Base-by-base conservation (phyloP, 2,329 filamentous ascomycete genomes). In the Neofusicoccum sp. region DNA sequence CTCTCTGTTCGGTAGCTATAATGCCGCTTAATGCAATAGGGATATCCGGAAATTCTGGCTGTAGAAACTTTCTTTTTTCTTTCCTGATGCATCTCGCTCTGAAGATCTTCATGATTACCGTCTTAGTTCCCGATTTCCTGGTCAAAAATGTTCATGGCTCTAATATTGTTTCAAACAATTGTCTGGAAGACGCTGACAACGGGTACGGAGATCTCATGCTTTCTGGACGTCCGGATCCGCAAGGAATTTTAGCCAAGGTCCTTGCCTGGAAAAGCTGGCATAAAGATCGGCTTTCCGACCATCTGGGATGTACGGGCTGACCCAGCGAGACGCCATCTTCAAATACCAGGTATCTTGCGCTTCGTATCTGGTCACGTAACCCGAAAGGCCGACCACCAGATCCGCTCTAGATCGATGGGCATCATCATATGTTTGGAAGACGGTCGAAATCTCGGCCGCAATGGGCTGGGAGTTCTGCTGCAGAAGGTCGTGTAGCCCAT, bases 331-430 rank as follows among this genome's bases (percentile, higher is more conserved):
- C 3, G 41, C 41, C 54, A 58, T 45, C 54, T 58, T 58, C 31
- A 58, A 12, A 31, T 45, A 45, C 54, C 54, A 58, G 3, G 39
- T 45, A 31, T 58, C 54, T 31, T 58, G 54, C 9, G 54, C 54
- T 41, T 58, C 54, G 54, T 45, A 58, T 39, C 54, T 39, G 5
- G 54, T 58, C 29, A 58, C 54, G 54, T 45, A 39, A 31, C 54
- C 54, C 8, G 54, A 58, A 1, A 58, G 41, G 7, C 39, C 14
- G 31, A 43, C 37, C 5, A 58, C 54, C 1, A 41, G 45, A n/a
- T 58, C 31, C 7, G 54, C 54, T 39, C 54, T 39, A 29, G 39
- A 28, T n/a, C 54, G 54, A 41, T 58, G 54, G 12, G 31, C 22
- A 8, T 14, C 39, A 29, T 58, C 54, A 41, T 58, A 58, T 5